Evolutionary conservation across 208 protist species (phyloP), one percentile per base, ranked within the genome.

Genomic region (Acanthamoeba culbertsoni): DNA sequence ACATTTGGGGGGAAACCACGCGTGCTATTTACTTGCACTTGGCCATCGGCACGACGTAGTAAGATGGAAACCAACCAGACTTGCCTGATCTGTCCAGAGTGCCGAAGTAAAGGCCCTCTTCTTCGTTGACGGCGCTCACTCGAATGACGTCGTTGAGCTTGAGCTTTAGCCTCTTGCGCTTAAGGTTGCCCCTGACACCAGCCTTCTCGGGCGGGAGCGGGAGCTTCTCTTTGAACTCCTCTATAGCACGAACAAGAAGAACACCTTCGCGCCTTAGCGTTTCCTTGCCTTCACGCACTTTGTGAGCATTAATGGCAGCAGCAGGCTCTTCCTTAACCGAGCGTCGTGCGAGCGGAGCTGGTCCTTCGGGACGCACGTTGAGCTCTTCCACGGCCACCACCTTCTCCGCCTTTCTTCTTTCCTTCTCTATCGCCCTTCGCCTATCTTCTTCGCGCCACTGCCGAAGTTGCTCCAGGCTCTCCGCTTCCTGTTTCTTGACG

Each of bases 111-210:
- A 77, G 68, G 35, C 68, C 68, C 33, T 42, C 68, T 23, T 46
- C 68, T 37, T 42, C 68, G 31, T 77, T 77, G 16, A 77, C 68
- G 2, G 68, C 33, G n/a, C 37, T 46, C 37, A 77, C 68, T 2
- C 42, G 33, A 40, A 77, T 77, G 68, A 77, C n/a, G 68, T 77
- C 68, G 68, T 77, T 77, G 68, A 48, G 68, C 68, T 77, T 77
- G 68, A 77, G 46, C 68, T 77, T 77, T 3, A 77, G 68, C 33
- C 31, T 14, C 68, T 77, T 77, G 35, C 42, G 68, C 68, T 77
- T 77, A 14, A 23, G 23, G 16, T 77, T 77, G 68, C 63, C 26
- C 1, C 37, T 18, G 37, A 77, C 68, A 23, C 1, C 18, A 12
- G 14, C 23, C 51, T 59, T 59, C 23, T 77, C 68, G 10, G 68